Conservation (phyloP, 169 alveolate species). For the Cryptosporidium baileyi region DNA sequence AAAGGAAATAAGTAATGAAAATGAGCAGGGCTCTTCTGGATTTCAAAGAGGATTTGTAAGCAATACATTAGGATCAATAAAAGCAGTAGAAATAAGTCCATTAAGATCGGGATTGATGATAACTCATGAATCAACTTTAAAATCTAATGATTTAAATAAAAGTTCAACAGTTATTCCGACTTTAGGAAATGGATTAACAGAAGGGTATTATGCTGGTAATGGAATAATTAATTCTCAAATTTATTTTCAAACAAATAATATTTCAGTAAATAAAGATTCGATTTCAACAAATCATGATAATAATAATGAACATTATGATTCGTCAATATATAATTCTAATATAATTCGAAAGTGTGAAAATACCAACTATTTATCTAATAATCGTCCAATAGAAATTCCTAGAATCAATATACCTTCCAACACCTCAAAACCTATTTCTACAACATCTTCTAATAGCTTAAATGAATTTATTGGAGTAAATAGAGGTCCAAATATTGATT, state of each 20-base stretch:
- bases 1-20: too few species aligned
- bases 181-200: slow-evolving; percentile 9
- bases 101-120: slow-evolving; percentile 33
- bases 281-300: background rate
- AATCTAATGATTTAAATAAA: background rate
- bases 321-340: background rate
- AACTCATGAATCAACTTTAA: background rate
- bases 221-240: background rate
- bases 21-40: background rate
- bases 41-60: background rate
- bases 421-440: background rate
- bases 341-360: background rate
- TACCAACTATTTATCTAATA: background rate
- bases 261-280: background rate
- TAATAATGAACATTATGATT: background rate
- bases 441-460: slow-evolving; percentile 13
- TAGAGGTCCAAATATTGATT: background rate
- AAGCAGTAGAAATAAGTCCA: slow-evolving; percentile 42
- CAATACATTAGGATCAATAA: background rate
- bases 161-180: background rate
- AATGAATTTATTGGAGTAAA: background rate
- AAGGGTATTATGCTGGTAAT: background rate
- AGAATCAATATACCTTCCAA: slow-evolving; percentile 34
- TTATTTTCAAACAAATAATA: slow-evolving; percentile 21
- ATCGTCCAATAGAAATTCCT: background rate